Base-by-base conservation (phyloP, 2,329 filamentous ascomycete species). In the Fonsecaea nubica region DNA sequence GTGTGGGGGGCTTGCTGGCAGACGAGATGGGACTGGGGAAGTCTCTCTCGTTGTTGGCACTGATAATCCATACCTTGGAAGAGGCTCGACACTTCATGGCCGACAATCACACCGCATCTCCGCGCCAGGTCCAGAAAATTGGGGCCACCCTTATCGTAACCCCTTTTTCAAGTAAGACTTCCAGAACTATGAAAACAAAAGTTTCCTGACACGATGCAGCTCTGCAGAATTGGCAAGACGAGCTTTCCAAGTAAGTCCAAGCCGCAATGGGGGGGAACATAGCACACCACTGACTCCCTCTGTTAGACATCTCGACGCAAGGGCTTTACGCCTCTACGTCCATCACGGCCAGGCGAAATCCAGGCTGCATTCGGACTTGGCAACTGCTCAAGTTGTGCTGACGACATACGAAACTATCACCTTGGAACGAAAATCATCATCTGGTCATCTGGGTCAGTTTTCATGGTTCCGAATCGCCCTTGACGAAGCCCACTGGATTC, bases 391-490 rank as follows among this genome's bases (percentile, higher is more conserved):
- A 30, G 13, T 7, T 52, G 48, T 52, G 25, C 48, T 52, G 48
- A 52, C 48, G 10, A 21, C 48, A 21, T 52, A 21, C 18, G 13
- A 52, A 18, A 52, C 48, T n/a, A 52, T 21, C 15, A 6, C 15
- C 10, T 21, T 30, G 15, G 48, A 2, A 52, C 48, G n/a, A n/a
- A 52, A 18, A 12, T 52, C 48, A 21, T 21, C 6, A 21, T 52
- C 48, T 52, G 8, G 25, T 52, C 48, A 52, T n/a, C 48, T 52
- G 48, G 48, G 48, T 21, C 48, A 52, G 18, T 52, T 4, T 52
- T 21, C 48, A 52, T 56, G 54, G 54, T 56, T 56, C 15, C 54
- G 21, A 33, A 56, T 56, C 21, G 35, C 35, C 21, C 54, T 56
- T 35, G 54, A 56, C 35, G 54, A 56, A 36, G 21, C 54, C n/a